A percentile compares a stretch with the other conserved stretches of the same genome.
Evolutionary conservation across 1,284 basidiomycete genomes (phyloP).

Genomic region (Sutorius eximius): DNA sequence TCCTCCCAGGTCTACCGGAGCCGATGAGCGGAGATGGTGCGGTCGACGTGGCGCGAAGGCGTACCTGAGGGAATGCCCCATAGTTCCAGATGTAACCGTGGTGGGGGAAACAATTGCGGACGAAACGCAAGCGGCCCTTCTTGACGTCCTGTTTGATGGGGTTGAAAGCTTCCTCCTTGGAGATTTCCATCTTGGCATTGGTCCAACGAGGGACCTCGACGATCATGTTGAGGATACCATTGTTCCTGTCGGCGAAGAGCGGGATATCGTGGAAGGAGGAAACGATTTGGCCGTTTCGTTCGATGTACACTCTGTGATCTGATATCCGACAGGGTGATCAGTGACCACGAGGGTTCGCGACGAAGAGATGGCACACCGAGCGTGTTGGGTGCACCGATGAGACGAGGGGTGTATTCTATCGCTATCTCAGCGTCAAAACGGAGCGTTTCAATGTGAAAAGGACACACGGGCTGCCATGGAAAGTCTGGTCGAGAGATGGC

Average conservation of each 20-base stretch:
- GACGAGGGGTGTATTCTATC: constrained; percentile 71
- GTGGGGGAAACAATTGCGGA: constrained; percentile 99
- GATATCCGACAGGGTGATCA: constrained; percentile 23
- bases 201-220: constrained; percentile 99
- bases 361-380: constrained; percentile 60
- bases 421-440: constrained; percentile 8
- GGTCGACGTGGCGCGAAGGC: constrained; percentile 19
- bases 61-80: constrained; percentile 92
- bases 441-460: background rate
- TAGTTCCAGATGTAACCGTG: constrained; percentile 99
- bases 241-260: constrained; percentile 91
- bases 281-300: constrained; percentile 82
- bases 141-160: constrained; percentile 99
- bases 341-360: background rate
- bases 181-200: constrained; percentile 99
- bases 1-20: constrained; percentile 95
- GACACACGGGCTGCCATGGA: constrained; percentile 60
- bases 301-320: constrained; percentile 96
- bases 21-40: constrained; percentile 1
- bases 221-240: constrained; percentile 96
- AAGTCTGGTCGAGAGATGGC: constrained; percentile 45
- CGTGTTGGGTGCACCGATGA: constrained; percentile 88
- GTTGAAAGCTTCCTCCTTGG: constrained; percentile 96
- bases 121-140: constrained; percentile 94
- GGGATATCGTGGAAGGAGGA: constrained; percentile 97